phyloP scores from a whole-genome alignment of 208 protist genomes.

The Leishmania tropica region DNA sequence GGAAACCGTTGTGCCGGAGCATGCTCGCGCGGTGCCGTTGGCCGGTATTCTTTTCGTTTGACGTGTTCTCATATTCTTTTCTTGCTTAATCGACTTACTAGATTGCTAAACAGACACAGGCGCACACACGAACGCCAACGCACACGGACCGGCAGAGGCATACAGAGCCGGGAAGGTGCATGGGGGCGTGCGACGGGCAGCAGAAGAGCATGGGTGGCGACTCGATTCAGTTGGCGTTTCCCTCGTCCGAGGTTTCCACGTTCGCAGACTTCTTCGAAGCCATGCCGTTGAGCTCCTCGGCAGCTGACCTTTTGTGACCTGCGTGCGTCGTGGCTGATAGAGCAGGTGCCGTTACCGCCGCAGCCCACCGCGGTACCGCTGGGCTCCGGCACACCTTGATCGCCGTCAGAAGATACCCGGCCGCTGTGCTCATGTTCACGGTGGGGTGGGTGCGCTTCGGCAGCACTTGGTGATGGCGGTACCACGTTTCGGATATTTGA shows the following conservation, averaged over 20 bases:
- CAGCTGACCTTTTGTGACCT: conserved; percentile 1
- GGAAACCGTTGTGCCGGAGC: not conserved
- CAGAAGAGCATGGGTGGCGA: not conserved
- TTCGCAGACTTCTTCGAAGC: not conserved
- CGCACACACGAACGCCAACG: not conserved
- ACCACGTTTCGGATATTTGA: conserved; percentile 93
- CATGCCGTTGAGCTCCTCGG: not conserved
- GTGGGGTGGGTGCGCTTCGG: conserved; percentile 93
- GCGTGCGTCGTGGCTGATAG: not conserved
- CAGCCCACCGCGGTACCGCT: conserved; percentile 11
- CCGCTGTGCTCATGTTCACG: conserved; percentile 92
- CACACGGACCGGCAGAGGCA: not conserved
- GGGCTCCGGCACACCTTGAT: conserved; percentile 69
- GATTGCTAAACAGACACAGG: not conserved
- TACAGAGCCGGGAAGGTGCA: not conserved
- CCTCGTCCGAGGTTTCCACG: not conserved
- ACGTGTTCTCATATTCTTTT: not conserved
- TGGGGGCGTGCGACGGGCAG: not conserved
- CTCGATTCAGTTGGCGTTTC: not conserved
- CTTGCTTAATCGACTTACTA: not conserved
- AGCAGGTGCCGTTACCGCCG: not conserved
- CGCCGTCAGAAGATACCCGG: conserved; percentile 91
- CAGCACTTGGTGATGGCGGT: conserved; percentile 93
- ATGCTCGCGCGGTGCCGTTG: not conserved
- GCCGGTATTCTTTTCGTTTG: not conserved